Conservation (phyloP, 495 filamentous ascomycete species). For the Bombardia bombarda region DNA sequence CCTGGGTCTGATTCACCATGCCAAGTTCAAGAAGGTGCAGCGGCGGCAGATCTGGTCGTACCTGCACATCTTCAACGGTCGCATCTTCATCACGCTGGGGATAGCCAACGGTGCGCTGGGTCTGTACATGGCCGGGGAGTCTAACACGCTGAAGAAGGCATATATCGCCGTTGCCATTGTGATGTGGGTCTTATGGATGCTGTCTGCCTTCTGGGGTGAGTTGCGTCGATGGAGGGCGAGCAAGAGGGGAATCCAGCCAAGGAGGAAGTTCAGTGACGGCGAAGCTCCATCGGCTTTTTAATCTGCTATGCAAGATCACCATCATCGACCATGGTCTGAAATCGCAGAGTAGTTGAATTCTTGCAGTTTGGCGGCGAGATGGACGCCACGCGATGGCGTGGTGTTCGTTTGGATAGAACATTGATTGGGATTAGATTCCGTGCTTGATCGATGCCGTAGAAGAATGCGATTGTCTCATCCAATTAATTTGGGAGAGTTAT, state of each 20-base stretch:
- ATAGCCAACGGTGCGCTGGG: conserved; percentile 65
- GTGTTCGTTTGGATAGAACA: no score
- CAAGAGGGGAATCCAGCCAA: not conserved
- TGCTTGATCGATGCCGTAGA: no score
- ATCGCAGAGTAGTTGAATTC: no score
- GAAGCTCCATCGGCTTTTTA: not conserved
- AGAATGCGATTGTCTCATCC: no score
- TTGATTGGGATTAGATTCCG: no score
- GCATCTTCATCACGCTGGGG: conserved; percentile 51
- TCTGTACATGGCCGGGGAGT: conserved; percentile 36
- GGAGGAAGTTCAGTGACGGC: conserved; percentile 2
- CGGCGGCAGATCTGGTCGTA: conserved; percentile 45
- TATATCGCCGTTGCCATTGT: conserved; percentile 27
- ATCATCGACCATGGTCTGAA: no score
- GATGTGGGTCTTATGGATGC: conserved; percentile 28
- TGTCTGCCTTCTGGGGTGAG: conserved; percentile 16
- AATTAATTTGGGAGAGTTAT: no score
- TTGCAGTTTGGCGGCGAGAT: no score
- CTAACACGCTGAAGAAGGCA: conserved; percentile 18
- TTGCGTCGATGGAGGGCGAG: conserved; percentile 6
- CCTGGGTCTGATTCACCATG: conserved; percentile 57
- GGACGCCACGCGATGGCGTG: no score
- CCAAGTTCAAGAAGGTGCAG: conserved; percentile 36
- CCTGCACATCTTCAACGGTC: conserved; percentile 60
- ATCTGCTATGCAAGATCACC: not conserved